Percentiles rank a stretch among this genome's conserved stretches.
These are phyloP conservation scores for Leersia perrieri DNA, from an alignment of 176 grass and related monocot species.

Conservation along the genomic window DNA sequence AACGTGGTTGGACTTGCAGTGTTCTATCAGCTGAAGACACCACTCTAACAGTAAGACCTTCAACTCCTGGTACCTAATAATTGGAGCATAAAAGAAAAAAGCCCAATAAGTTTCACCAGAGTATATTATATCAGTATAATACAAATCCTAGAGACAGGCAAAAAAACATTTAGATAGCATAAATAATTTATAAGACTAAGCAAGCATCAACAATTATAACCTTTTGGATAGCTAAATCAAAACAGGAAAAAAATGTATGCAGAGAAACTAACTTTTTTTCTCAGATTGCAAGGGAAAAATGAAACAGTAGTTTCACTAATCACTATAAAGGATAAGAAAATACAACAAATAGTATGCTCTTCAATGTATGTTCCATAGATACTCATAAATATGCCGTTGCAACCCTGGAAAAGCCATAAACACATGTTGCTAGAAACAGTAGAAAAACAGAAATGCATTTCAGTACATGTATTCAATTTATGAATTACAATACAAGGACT, in stretches of 20 bases:
- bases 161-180: conserved; percentile 16
- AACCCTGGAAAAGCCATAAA: conserved; percentile 9
- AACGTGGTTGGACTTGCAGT: conserved; percentile 63
- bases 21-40: conserved; percentile 74
- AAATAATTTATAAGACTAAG: background rate
- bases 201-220: conserved; percentile 9
- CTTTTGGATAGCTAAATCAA: background rate
- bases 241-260: background rate
- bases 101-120: conserved; percentile 21
- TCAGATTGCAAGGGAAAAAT: background rate
- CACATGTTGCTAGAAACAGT: background rate
- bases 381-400: background rate
- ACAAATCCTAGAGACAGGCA: background rate
- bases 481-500: conserved; percentile 10
- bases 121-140: conserved; percentile 15
- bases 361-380: background rate
- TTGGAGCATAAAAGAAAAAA: conserved; percentile 29
- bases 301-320: background rate
- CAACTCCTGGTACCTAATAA: conserved; percentile 74
- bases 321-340: conserved; percentile 10
- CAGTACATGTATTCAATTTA: background rate
- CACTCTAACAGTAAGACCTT: conserved; percentile 88
- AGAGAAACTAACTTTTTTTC: background rate
- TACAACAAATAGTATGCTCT: background rate
- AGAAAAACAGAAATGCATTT: background rate